Evolutionary conservation across 176 grass and related monocot genomes (phyloP), one percentile per base, ranked within the genome.

Genomic region (Carex parvula): DNA sequence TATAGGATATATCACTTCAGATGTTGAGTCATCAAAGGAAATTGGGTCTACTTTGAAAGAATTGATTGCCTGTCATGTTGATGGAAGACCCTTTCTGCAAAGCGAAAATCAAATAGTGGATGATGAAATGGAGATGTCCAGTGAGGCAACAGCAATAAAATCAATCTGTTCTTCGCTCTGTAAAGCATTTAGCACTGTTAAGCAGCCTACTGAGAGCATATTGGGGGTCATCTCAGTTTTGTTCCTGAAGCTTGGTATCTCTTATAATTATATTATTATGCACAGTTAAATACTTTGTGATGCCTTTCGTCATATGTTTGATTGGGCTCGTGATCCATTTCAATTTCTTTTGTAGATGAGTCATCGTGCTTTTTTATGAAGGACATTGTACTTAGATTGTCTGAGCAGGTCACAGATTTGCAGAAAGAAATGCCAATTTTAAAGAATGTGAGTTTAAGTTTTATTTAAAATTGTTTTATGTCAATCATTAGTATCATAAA

Each of bases 201-300:
- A 82, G 58, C 17, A 24, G 70, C 91, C 92, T 89, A 59, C 89
- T 6, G 82, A 71, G 20, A 87, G 66, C 84, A 68, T 98, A 48
- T 88, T 94, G 86, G 74, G 16, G 39, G 12, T 93, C 41, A 84
- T 93, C 64, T 85, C 88, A 83, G 84, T 87, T 90, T 86, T 94
- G 85, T 93, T 98, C 81, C 87, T 98, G 57, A 94, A 89, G 78
- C 91, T 98, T 70, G 95, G 95, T 98, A 98, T 74, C 52, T 74
- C 54, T 75, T 60, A 60, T 44, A 73, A 71, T 42, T 73, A 24
- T 84, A 75, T 60, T 59, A 16, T 8, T 74, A 20, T 71, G n/a
- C 48, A 58, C 17, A 20, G 16, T 63, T 24, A 54, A 58, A 56
- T 56, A 14, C 15, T 70, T 62, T 62, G 20, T 75, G 53, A 60